These are phyloP conservation scores for Biscogniauxia sp. DNA, from an alignment of 2,329 filamentous ascomycete species.

Conservation along the genomic window DNA sequence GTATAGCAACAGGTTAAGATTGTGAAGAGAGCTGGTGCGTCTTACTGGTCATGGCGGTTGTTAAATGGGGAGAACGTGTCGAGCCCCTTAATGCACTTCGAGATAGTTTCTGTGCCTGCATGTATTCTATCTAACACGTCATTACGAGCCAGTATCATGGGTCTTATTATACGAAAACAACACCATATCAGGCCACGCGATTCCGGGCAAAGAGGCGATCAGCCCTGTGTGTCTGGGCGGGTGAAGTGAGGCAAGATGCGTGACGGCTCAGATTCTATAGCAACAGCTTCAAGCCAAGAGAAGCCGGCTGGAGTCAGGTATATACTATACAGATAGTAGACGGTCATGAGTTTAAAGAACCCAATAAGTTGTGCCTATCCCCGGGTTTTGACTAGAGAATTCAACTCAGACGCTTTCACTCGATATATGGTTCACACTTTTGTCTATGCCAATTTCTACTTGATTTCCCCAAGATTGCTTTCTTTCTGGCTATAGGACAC, in stretches of 20 bases:
- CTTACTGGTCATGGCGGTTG: background rate
- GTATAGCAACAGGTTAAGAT: background rate
- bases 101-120: background rate
- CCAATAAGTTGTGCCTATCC: background rate
- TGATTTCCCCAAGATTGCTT: background rate
- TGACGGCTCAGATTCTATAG: background rate
- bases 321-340: background rate
- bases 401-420: background rate
- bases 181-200: background rate
- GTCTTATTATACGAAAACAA: background rate
- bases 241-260: background rate
- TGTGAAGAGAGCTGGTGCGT: background rate
- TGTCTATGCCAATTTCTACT: background rate
- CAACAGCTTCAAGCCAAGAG: background rate
- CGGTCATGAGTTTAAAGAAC: background rate
- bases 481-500: background rate
- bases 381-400: background rate
- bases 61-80: background rate
- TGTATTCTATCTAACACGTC: background rate
- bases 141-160: background rate
- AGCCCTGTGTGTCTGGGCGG: background rate
- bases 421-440: background rate
- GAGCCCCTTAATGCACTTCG: background rate
- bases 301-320: background rate
- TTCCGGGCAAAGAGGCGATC: background rate